phyloP scores from a whole-genome alignment of 805 yeast genomes.

The Limtongia smithiae region DNA sequence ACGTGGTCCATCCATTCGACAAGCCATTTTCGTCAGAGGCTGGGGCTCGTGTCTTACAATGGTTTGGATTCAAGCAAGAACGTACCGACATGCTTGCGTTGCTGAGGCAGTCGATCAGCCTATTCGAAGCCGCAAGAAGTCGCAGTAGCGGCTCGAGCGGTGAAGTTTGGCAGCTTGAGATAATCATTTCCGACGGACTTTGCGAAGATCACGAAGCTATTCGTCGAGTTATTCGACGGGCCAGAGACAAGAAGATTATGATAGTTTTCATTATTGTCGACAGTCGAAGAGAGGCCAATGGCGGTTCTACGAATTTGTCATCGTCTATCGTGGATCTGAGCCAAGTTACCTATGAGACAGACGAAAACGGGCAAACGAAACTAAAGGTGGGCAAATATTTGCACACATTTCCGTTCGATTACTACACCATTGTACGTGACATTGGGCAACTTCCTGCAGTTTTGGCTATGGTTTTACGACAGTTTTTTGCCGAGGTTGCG shows the following conservation, averaged over 20 bases:
- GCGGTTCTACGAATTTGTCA: conserved; percentile 33
- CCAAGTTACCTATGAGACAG: conserved; percentile 73
- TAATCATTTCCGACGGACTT: conserved; percentile 92
- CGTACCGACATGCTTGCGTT: conserved; percentile 78
- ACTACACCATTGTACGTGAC: conserved; percentile 87
- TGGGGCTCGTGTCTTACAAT: conserved; percentile 78
- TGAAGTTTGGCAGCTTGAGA: conserved; percentile 90
- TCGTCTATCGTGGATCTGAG: conserved; percentile 93
- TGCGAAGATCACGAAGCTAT: conserved; percentile 90
- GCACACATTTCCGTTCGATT: conserved; percentile 95
- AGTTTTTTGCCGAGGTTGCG: conserved; percentile 77
- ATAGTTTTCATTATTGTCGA: conserved; percentile 91
- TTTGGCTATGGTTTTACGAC: conserved; percentile 83
- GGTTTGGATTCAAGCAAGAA: conserved; percentile 87
- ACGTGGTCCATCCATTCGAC: conserved; percentile 85
- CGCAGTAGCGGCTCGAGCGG: conserved; percentile 35
- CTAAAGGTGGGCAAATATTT: conserved; percentile 78
- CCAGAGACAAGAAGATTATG: conserved; percentile 90
- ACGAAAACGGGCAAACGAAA: conserved; percentile 59
- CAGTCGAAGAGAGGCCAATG: conserved; percentile 56
- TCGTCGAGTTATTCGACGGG: conserved; percentile 79
- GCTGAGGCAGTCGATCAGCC: conserved; percentile 64
- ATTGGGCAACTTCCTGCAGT: conserved; percentile 88
- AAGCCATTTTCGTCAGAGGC: conserved; percentile 77
- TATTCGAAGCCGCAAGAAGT: conserved; percentile 60